Evolutionary conservation across 2,329 filamentous ascomycete species (phyloP).

Genomic region (Diplodia mutila): DNA sequence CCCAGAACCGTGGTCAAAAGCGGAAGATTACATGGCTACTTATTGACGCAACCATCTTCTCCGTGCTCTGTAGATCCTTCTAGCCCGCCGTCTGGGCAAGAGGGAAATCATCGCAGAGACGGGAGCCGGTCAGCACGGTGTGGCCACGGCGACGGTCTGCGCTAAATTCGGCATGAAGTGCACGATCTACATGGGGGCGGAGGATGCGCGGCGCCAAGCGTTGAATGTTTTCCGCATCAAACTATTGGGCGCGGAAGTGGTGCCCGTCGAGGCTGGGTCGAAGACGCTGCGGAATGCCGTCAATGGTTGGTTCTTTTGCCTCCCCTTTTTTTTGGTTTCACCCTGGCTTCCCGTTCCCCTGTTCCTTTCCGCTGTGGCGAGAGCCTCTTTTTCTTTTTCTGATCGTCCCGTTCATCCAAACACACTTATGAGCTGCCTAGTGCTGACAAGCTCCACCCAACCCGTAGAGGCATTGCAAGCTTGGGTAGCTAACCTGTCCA

Average conservation of each 20-base stretch:
- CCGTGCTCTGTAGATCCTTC: constrained; percentile 56
- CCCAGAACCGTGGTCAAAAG: not conserved
- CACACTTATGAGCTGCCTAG: not conserved
- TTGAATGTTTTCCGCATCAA: constrained; percentile 99
- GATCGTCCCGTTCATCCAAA: not conserved
- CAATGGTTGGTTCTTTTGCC: constrained; percentile 59
- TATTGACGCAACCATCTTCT: too few relatives aligned
- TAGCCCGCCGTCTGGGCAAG: constrained; percentile 86
- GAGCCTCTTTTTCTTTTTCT: not conserved
- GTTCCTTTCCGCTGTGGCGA: not conserved
- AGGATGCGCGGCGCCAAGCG: constrained; percentile 93
- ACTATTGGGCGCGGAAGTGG: constrained; percentile 87
- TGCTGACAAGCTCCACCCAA: not conserved
- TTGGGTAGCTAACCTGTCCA: constrained; percentile 95
- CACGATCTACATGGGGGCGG: constrained; percentile 96
- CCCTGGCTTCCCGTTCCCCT: not conserved
- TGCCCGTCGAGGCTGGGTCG: constrained; percentile 89
- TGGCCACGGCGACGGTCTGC: constrained; percentile 94
- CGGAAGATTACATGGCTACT: not conserved
- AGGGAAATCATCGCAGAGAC: constrained; percentile 98
- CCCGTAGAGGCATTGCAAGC: constrained; percentile 74
- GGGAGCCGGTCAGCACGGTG: constrained; percentile 95
- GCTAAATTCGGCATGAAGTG: constrained; percentile 99
- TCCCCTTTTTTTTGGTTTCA: too few relatives aligned
- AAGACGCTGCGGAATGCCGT: constrained; percentile 68